Evolutionary conservation across 208 protist genomes (phyloP).

Genomic region (Leishmania lainsoni): DNA sequence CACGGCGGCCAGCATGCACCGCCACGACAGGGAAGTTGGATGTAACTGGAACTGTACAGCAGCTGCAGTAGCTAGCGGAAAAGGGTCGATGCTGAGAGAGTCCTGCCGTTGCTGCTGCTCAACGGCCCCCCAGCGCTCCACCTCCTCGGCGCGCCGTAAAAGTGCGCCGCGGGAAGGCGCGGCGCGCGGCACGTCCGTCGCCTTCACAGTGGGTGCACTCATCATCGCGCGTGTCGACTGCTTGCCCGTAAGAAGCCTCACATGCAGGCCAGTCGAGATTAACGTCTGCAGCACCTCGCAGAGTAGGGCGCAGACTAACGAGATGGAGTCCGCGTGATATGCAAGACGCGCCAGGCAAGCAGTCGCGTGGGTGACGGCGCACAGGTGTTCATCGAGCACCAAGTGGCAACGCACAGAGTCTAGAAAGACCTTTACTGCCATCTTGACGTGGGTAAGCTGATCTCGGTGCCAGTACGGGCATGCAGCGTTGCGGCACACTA

Average conservation of each 20-base stretch:
- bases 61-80: conserved; percentile 5
- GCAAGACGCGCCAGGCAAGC: conserved; percentile 13
- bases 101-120: conserved; percentile 12
- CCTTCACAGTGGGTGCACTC: not conserved
- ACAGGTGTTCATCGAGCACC: conserved; percentile 25
- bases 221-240: not conserved
- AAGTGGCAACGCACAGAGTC: conserved; percentile 1
- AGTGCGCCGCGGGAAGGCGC: conserved; percentile 11
- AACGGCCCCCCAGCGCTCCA: conserved; percentile 22
- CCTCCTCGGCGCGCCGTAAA: conserved; percentile 23
- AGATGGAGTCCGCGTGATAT: conserved; percentile 17
- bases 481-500: conserved; percentile 37
- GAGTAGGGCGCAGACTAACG: conserved; percentile 27
- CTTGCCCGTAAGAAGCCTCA: conserved; percentile 2
- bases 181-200: not conserved
- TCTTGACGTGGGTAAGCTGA: conserved; percentile 54
- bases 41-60: conserved; percentile 41
- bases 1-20: conserved; percentile 53
- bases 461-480: conserved; percentile 78
- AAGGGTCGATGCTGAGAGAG: not conserved
- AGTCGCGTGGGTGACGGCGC: conserved; percentile 27
- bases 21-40: conserved; percentile 57
- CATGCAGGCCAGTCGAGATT: conserved; percentile 20
- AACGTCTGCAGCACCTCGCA: conserved; percentile 29
- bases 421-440: conserved; percentile 13